Conservation (phyloP, 495 filamentous ascomycete genomes). For the Entonaema liquescens region DNA sequence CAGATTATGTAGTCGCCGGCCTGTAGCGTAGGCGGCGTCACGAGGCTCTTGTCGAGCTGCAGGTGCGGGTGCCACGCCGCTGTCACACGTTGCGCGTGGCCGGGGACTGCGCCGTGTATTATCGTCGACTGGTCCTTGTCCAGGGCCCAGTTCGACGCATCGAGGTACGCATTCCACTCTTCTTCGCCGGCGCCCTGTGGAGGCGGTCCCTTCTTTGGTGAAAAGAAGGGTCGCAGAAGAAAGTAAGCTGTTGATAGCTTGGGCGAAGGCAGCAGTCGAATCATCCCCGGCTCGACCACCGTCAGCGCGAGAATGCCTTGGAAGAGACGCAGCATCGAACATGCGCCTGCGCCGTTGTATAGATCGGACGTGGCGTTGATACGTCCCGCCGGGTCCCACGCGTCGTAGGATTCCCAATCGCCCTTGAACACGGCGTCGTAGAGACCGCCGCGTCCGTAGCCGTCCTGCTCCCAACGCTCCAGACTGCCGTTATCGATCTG, state of each 20-base stretch:
- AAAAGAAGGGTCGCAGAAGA: constrained; percentile 87
- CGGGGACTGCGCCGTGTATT: constrained; percentile 83
- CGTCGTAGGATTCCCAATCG: constrained; percentile 85
- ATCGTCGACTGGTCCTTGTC: constrained; percentile 59
- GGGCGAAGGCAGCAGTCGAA: constrained; percentile 85
- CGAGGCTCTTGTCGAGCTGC: constrained; percentile 75
- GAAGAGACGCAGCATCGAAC: constrained; percentile 88
- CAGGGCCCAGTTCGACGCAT: constrained; percentile 65
- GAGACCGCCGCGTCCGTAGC: constrained; percentile 75
- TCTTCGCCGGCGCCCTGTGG: constrained; percentile 47
- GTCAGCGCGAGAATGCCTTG: constrained; percentile 90
- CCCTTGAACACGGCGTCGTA: constrained; percentile 81
- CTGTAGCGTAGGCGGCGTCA: constrained; percentile 76
- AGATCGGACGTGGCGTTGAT: constrained; percentile 77
- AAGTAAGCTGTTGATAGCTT: constrained; percentile 85
- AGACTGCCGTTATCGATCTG: constrained; percentile 88
- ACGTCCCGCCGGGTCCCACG: constrained; percentile 82
- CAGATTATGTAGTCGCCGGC: constrained; percentile 92
- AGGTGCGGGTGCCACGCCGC: constrained; percentile 81
- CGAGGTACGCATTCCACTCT: constrained; percentile 60
- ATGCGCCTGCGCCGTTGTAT: constrained; percentile 87
- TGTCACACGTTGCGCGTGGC: constrained; percentile 81
- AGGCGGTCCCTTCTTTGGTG: constrained; percentile 58
- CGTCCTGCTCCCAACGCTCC: constrained; percentile 89
- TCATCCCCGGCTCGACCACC: constrained; percentile 79